Base-by-base conservation (phyloP, 2,329 filamentous ascomycete species). In the Colletotrichum australisinense region DNA sequence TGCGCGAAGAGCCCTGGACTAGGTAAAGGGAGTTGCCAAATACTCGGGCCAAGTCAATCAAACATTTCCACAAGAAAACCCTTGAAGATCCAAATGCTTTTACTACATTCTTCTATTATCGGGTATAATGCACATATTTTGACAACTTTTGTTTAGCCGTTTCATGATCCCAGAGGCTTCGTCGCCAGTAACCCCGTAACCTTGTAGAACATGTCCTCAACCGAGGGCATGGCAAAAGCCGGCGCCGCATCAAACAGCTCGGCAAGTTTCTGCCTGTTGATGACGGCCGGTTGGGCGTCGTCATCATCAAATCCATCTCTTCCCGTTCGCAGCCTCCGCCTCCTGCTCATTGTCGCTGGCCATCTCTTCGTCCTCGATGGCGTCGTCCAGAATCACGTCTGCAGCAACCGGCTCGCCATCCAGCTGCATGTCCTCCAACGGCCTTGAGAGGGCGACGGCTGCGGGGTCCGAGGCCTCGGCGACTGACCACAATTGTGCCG, bases 201-300 rank as follows among this genome's bases (percentile, higher is more conserved):
- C 81, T 91, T 90, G 81, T 93, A 91, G 79, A 95, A 95, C 84
- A 94, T 88, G 75, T 95, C 93, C 81, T 93, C 91, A 26, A 95
- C 89, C 12, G 93, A 90, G 26, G 92, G 91, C 78, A 93, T 88
- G 0, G 92, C 91, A 78, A 93, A 93, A 4, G 91, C 89, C 2
- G 92, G 91, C 2, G 90, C 90, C 16, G 88, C 86, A 75, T 95
- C 92, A 75, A 95, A 95, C 49, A 95, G 88, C 63, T 91, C 88
- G 6, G 92, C 88, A 67, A 95, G 83, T 75, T 90, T 89, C 78
- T 95, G 92, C 62, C 92, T 89, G 55, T 91, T 86, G 22, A 95
- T 89, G 22, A 95, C 90, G 7, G 89, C 88, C 3, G 85, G 83
- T 71, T 89, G 88, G 26, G 87, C 85, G 63, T 87, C 86, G 60